Evolutionary conservation across 495 filamentous ascomycete species (phyloP).

Genomic region (Aspergillus cavernicola): DNA sequence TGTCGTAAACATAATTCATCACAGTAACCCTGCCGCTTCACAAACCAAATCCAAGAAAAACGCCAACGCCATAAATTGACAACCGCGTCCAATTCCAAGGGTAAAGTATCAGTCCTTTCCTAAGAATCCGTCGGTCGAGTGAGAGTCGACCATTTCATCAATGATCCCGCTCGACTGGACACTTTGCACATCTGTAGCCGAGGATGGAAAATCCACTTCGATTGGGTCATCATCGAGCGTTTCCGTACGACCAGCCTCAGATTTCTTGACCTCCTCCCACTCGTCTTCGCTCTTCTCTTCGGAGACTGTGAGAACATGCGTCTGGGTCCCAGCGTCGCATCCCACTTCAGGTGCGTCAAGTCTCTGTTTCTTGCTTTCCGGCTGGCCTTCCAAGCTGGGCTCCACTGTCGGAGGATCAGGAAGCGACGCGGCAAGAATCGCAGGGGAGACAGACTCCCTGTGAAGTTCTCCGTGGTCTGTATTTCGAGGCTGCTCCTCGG

Average conservation of each 20-base stretch:
- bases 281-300: constrained; percentile 31
- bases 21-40: neutral
- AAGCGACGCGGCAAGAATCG: constrained; percentile 23
- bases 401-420: constrained; percentile 28
- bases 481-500: constrained; percentile 24
- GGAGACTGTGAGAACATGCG: constrained; percentile 1
- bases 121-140: constrained; percentile 20
- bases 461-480: neutral
- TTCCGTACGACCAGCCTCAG: constrained; percentile 22
- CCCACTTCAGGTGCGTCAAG: constrained; percentile 4
- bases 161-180: constrained; percentile 30
- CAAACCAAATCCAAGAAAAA: neutral
- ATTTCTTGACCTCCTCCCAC: constrained; percentile 37
- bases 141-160: constrained; percentile 22
- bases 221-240: constrained; percentile 29
- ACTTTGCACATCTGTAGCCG: constrained; percentile 27
- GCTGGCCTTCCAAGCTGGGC: constrained; percentile 24
- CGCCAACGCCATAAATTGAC: neutral
- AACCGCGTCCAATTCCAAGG: no score
- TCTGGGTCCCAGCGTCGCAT: constrained; percentile 3
- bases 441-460: constrained; percentile 15
- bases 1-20: neutral
- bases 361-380: constrained; percentile 31
- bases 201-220: constrained; percentile 24
- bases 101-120: constrained; percentile 19